Evolutionary conservation across 1,284 basidiomycete species (phyloP).

Genomic region (Anthracocystis walkeri): DNA sequence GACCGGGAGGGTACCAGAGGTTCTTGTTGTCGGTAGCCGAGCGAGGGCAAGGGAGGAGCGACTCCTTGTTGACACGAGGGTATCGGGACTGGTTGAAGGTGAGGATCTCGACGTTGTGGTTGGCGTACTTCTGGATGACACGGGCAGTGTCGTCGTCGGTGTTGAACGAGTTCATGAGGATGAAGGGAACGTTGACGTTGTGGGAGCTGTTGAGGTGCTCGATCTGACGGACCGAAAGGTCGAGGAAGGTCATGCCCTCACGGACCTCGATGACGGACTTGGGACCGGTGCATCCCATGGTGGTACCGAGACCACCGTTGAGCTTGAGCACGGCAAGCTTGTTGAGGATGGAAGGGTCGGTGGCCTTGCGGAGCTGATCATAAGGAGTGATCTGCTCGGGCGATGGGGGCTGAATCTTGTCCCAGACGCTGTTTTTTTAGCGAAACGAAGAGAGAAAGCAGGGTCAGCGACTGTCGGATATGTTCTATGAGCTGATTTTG

Average conservation of each 20-base stretch:
- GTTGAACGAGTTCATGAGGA: slow-evolving; percentile 99
- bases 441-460: neutral
- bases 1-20: slow-evolving; percentile 93
- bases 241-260: slow-evolving; percentile 98
- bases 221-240: slow-evolving; percentile 95
- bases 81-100: slow-evolving; percentile 97
- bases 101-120: slow-evolving; percentile 73
- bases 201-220: slow-evolving; percentile 79
- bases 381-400: slow-evolving; percentile 93
- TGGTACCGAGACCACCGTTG: slow-evolving; percentile 98
- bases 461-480: neutral
- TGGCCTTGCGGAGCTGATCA: slow-evolving; percentile 74
- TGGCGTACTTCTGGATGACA: slow-evolving; percentile 99
- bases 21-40: slow-evolving; percentile 90
- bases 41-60: slow-evolving; percentile 88
- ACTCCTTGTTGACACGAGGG: slow-evolving; percentile 96
- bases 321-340: slow-evolving; percentile 96
- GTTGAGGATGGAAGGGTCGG: slow-evolving; percentile 64
- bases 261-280: slow-evolving; percentile 72
- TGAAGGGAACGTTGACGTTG: slow-evolving; percentile 88
- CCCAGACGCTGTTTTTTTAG: slow-evolving; percentile 84
- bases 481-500: no score
- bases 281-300: slow-evolving; percentile 86
- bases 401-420: slow-evolving; percentile 93
- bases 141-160: slow-evolving; percentile 75